phyloP scores from a whole-genome alignment of 2,329 filamentous ascomycete species.

The Scopulariopsis brevicaulis region DNA sequence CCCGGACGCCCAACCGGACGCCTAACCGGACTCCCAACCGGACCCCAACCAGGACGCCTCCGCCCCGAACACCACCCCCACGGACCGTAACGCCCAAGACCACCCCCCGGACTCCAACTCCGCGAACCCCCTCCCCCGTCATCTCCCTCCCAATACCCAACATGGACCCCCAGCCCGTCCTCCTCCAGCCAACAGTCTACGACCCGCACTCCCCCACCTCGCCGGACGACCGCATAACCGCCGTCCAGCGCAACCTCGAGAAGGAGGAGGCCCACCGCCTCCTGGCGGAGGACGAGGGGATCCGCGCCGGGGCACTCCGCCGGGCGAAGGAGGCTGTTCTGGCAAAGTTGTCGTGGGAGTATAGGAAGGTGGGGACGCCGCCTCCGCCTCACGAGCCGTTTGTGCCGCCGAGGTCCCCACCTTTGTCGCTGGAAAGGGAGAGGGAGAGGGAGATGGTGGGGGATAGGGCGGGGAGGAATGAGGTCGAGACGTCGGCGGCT shows the following conservation, averaged over 20 bases:
- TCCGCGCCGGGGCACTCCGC: slow-evolving; percentile 41
- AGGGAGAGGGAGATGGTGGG: too few species aligned
- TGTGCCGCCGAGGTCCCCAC: neutral
- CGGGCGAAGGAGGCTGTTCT: slow-evolving; percentile 51
- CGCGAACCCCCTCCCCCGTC: slow-evolving; percentile 19
- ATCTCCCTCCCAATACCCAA: slow-evolving; percentile 40
- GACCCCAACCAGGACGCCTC: neutral
- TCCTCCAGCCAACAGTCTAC: slow-evolving; percentile 47
- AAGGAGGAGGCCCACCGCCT: slow-evolving; percentile 43
- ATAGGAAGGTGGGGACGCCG: neutral
- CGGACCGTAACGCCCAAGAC: slow-evolving; percentile 10
- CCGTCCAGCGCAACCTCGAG: slow-evolving; percentile 46
- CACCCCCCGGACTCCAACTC: slow-evolving; percentile 12
- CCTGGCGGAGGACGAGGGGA: slow-evolving; percentile 44
- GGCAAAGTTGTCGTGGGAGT: slow-evolving; percentile 45
- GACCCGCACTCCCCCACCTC: slow-evolving; percentile 23
- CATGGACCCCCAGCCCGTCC: slow-evolving; percentile 34
- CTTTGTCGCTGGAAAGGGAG: neutral
- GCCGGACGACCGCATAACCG: slow-evolving; percentile 35
- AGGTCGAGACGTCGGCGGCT: slow-evolving; percentile 9
- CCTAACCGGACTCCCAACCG: slow-evolving; percentile 5
- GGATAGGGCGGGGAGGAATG: neutral
- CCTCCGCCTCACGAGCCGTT: neutral
- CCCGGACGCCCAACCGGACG: slow-evolving; percentile 7
- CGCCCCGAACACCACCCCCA: slow-evolving; percentile 2